Evolutionary conservation across 225 moss, liverwort and hornwort species (phyloP), one percentile per base, ranked within the genome.

Genomic region (Pseudisothecium myosuroides): DNA sequence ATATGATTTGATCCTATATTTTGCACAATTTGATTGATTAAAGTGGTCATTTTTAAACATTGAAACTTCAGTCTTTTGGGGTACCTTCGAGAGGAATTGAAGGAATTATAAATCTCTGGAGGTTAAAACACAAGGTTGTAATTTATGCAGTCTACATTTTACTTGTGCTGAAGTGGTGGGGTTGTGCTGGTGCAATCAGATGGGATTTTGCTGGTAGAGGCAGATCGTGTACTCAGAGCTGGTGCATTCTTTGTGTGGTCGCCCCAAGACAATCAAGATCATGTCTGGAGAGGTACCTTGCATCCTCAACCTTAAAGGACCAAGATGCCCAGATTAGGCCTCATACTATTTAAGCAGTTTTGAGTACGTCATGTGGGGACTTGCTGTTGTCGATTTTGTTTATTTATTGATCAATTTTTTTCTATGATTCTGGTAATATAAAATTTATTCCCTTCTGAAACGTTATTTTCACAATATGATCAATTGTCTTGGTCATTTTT

Each of bases 161-260:
- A 50, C 49, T 45, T 88, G 61, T 56, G 65, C 18, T 88, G 71
- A 88, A 86, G 50, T 73, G 43, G 72, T 63, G n/a, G 64, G 41
- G 24, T 86, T 89, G 85, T 68, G 47, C 39, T 91, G 81, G 63
- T 87, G 92, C 52, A 77, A 83, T 58, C 90, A 97, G 97, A 90
- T 91, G 95, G 94, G 80, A 73, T 92, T 47, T 84, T 91, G 78
- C 93, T 96, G 54, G 22, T 93, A 50, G 97, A 97, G 91, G 90
- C 88, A 55, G 90, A 97, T 80, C 95, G 97, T 65, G 63, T 97
- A 61, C 92, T 97, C 66, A 91, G 96, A 89, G 92, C 91, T 76
- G 97, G 96, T 86, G 94, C 91, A 67, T 93, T 89, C 91, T 97
- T 97, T 92, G 92, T 88, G 74, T 96, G 95, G 97, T 95, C 92